Base-by-base conservation (phyloP, 1,284 basidiomycete species). In the Pseudozyma sp. region DNA sequence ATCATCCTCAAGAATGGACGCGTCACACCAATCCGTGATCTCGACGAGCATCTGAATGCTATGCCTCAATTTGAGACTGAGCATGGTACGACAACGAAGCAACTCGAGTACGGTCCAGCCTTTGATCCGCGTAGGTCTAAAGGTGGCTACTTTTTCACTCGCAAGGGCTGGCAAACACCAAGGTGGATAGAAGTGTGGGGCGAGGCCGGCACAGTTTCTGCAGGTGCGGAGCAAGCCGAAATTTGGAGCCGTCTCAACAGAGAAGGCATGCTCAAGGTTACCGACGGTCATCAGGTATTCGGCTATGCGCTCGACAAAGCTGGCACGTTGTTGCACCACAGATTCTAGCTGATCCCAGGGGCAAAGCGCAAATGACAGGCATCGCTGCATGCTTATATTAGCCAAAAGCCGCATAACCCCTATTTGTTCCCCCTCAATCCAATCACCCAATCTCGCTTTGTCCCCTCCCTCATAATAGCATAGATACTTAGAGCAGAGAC, bases 281-380 rank as follows among this genome's bases (percentile, higher is more conserved):
- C 5, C 1, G 11, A 50, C 11, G 47, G 19, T 11, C 11, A 31
- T 8, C 16, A 45, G 7, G 1, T 0, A 1, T n/a, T 45, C 5
- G 61, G 43, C 4, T 64, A 35, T 18, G 44, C 11, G 18, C 48
- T 65, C 16, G 48, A 65, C 45, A 49, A 13, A n/a, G 11, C 21
- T 14, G 47, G 47, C 47, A 34, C 21, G 9, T 13, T 49, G 21
- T 34, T 49, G 21, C 25, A 45, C 44, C 13, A 16, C 10, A 21
- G 13, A 11, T 21, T 45, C 10, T 21, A 49, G 19, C n/a, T 11
- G 13, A 35, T 14, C 31, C 13, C 5, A 31, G 14, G 19, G 5
- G 47, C 21, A 45, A 45, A 21, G 19, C 44, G 19, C 25, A 31
- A 6, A 31, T 31, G 25, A 31, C 25, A 31, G 25, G 25, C 25